Evolutionary conservation across 2,329 filamentous ascomycete species (phyloP), one percentile per base, ranked within the genome.

Genomic region (Stemphylium beticola): DNA sequence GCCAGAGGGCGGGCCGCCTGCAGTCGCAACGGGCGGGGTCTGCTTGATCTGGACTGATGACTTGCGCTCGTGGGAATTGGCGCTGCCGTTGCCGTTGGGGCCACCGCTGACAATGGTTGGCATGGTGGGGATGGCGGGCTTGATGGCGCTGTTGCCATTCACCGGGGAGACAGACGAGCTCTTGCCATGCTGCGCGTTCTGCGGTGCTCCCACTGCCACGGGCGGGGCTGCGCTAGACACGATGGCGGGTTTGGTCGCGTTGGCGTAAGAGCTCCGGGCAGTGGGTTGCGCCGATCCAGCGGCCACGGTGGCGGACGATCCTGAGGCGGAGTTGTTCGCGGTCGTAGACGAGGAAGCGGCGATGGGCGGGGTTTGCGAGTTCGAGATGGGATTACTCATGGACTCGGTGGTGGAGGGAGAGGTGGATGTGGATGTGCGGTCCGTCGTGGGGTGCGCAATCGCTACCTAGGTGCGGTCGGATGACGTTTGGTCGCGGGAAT

Each of bases 41-140:
- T 92, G 88, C 76, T 86, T 92, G 81, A 97, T 96, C 69, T 93
- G 96, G 70, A 96, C 89, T 15, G 93, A 97, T 62, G 87, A 96
- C 79, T 96, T 96, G 74, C 92, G 87, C 73, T 82, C 84, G 80
- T 98, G 87, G 73, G 82, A 84, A 80, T 97, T 93, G 67, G 92
- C 88, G 66, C 82, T 62, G 56, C 69, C 58, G 42, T 69, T 79
- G 69, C 91, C 91, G 85, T 96, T 95, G 70, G 83, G 83, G 71
- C 82, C 82, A 71, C 81, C 85, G 76, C 84, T 84, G 60, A 83
- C 84, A 65, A 89, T 85, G 61, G 81, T 80, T 62, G 87, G 83
- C 66, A 80, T 77, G 58, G 83, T 47, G 36, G 55, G 55, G 29
- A 57, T 46, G 9, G 55, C 55, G 10, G 55, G 55, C 46, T 55